A percentile compares a stretch with the other conserved stretches of the same genome.
These are phyloP conservation scores for Fraxinus latifolia DNA, from an alignment of 305 asterid species.

Conservation along the genomic window DNA sequence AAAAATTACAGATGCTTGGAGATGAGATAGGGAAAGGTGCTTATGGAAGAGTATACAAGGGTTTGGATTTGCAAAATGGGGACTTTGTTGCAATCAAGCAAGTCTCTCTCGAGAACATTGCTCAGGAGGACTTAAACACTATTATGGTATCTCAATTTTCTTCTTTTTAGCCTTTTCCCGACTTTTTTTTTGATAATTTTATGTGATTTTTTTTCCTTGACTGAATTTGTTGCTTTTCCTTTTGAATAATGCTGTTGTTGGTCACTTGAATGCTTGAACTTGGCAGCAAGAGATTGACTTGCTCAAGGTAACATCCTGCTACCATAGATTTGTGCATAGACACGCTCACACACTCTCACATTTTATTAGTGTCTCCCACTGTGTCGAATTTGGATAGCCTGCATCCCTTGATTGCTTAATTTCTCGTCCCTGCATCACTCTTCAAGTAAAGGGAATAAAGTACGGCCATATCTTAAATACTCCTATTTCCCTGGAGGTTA, in stretches of 20 bases:
- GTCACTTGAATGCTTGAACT: conserved; percentile 27
- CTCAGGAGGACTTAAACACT: conserved; percentile 40
- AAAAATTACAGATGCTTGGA: conserved; percentile 75
- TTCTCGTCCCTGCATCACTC: background rate
- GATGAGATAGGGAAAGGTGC: conserved; percentile 99
- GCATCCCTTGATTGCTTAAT: background rate
- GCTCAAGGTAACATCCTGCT: conserved; percentile 58
- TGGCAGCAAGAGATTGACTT: conserved; percentile 93
- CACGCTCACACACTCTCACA: background rate
- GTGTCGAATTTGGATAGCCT: background rate
- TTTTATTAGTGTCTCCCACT: background rate
- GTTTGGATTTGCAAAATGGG: conserved; percentile 93
- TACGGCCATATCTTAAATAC: background rate
- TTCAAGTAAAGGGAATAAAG: background rate
- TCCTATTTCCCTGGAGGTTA: background rate
- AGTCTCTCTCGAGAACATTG: conserved; percentile 91
- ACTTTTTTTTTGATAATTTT: background rate
- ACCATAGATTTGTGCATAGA: background rate
- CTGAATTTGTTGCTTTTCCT: conserved; percentile 32
- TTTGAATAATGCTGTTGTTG: conserved; percentile 29
- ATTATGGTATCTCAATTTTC: conserved; percentile 56
- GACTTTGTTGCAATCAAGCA: conserved; percentile 98
- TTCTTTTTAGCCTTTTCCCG: conserved; percentile 1
- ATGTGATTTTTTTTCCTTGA: background rate
- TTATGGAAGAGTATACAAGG: conserved; percentile 97